These are phyloP conservation scores for Rhytidiadelphus loreus DNA, from an alignment of 225 moss, liverwort and hornwort genomes.

Conservation along the genomic window DNA sequence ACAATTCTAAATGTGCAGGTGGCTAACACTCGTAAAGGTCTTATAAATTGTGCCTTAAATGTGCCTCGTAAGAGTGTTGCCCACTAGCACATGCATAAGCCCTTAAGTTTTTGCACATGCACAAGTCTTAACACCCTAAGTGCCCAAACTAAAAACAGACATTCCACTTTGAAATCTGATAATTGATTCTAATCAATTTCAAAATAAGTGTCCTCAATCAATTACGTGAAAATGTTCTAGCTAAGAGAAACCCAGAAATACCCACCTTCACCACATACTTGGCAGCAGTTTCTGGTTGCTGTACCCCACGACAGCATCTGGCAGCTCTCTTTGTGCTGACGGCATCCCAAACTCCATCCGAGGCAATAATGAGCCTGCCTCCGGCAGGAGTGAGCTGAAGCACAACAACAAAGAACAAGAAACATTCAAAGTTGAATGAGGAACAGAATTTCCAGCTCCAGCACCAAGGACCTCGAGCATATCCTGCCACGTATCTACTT, in stretches of 20 bases:
- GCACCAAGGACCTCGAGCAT: background rate
- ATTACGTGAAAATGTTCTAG: background rate
- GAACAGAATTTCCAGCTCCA: background rate
- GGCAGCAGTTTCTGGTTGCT: constrained; percentile 53
- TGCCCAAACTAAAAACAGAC: background rate
- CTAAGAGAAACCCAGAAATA: background rate
- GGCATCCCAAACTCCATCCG: constrained; percentile 95
- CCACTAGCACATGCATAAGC: background rate
- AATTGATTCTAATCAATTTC: background rate
- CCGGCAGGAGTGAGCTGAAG: constrained; percentile 50
- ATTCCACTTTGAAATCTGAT: background rate
- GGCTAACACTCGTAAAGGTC: background rate
- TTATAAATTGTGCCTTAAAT: background rate
- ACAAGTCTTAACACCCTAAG: background rate
- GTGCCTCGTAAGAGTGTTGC: background rate
- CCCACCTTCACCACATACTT: constrained; percentile 61
- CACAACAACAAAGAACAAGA: background rate
- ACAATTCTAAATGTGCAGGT: background rate
- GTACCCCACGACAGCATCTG: constrained; percentile 62
- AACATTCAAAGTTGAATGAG: background rate
- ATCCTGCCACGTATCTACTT: background rate
- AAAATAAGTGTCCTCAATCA: background rate
- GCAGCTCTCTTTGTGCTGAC: constrained; percentile 56
- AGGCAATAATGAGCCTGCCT: constrained; percentile 73
- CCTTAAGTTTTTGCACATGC: background rate